Percentiles rank a stretch among this genome's conserved stretches.
These are phyloP conservation scores for Exobasidium cylindrosporum DNA, from an alignment of 1,284 basidiomycete species.

Conservation along the genomic window DNA sequence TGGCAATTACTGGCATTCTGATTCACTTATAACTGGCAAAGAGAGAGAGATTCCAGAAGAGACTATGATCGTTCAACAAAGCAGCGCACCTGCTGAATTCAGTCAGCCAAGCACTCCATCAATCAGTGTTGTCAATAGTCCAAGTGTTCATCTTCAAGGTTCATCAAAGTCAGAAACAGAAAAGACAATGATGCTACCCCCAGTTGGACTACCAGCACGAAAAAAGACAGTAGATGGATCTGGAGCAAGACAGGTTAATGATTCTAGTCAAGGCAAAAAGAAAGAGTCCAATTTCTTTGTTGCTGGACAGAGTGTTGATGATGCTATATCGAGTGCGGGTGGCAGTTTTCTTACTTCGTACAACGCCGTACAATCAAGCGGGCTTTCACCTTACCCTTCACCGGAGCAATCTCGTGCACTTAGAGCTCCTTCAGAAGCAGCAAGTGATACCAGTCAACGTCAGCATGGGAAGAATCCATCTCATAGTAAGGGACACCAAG, in stretches of 20 bases:
- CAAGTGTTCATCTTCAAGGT: not conserved
- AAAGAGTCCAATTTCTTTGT: not conserved
- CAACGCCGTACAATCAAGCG: no score
- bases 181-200: not conserved
- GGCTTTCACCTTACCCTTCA: no score
- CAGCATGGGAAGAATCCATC: not conserved
- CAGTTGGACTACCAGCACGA: not conserved
- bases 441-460: not conserved
- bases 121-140: not conserved
- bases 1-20: not conserved
- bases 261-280: not conserved
- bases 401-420: no score
- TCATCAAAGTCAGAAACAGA: not conserved
- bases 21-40: not conserved
- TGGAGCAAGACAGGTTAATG: not conserved
- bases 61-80: constrained; percentile 1
- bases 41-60: constrained; percentile 1
- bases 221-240: not conserved
- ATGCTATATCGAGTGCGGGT: not conserved
- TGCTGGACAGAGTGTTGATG: not conserved
- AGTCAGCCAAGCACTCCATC: constrained; percentile 2
- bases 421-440: not conserved
- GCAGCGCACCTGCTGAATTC: constrained; percentile 8
- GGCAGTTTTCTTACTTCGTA: not conserved
- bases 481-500: not conserved